Evolutionary conservation across 768 basidiomycete genomes (phyloP).

Genomic region (Daedalea quercina): DNA sequence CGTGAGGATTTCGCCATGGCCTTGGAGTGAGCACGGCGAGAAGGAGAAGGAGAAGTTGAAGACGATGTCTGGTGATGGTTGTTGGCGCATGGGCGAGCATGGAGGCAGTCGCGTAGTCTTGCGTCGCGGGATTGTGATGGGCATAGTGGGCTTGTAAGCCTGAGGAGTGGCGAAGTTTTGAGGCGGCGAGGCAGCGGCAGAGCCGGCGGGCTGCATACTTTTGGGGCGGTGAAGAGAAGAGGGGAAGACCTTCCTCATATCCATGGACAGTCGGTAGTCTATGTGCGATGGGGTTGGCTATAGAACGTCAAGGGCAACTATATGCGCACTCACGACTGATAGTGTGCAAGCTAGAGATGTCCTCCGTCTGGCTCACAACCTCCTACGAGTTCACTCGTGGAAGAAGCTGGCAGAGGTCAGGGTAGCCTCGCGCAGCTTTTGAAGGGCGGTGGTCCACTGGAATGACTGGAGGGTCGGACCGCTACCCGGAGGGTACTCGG

Average conservation of each 20-base stretch:
- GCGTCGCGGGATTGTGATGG: constrained; percentile 11
- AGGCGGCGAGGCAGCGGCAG: background rate
- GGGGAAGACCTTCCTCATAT: background rate
- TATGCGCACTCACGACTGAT: background rate
- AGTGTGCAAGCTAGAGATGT: background rate
- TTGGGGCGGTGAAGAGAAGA: background rate
- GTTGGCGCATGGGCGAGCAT: constrained; percentile 7
- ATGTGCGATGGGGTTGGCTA: background rate
- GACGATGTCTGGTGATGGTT: constrained; percentile 11
- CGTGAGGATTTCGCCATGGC: background rate
- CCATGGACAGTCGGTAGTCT: background rate
- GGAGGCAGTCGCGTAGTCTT: constrained; percentile 4
- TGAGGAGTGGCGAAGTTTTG: background rate
- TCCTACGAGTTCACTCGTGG: background rate
- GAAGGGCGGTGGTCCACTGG: background rate
- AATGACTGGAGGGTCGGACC: background rate
- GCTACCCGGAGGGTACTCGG: background rate
- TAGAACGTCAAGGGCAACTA: background rate
- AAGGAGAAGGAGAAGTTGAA: constrained; percentile 14
- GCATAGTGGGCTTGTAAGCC: background rate
- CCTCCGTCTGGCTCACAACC: background rate
- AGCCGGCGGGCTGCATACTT: background rate
- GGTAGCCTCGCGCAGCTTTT: background rate
- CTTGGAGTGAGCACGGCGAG: constrained; percentile 7
- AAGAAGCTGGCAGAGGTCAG: background rate